A percentile compares a stretch with the other conserved stretches of the same genome.
These are phyloP conservation scores for Volutella citrinella DNA, from an alignment of 2,329 filamentous ascomycete genomes.

Conservation along the genomic window DNA sequence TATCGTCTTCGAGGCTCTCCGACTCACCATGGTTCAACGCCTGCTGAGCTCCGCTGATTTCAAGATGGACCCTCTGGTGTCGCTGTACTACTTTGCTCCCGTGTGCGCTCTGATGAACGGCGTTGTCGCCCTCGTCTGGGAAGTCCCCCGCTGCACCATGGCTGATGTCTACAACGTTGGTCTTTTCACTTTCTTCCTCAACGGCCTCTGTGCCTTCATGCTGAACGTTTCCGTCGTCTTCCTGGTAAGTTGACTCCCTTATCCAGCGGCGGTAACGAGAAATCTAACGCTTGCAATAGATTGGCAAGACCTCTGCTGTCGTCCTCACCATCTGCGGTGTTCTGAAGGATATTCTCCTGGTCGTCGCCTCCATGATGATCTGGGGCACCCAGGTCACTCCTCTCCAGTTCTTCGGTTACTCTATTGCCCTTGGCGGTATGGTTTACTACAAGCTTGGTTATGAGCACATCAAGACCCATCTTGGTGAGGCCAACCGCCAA, in stretches of 20 bases:
- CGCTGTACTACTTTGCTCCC: conserved; percentile 86
- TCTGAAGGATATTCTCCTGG: conserved; percentile 83
- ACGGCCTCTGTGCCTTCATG: conserved; percentile 75
- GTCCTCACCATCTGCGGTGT: conserved; percentile 85
- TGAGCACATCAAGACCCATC: conserved; percentile 79
- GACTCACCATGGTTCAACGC: conserved; percentile 80
- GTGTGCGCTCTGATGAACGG: conserved; percentile 82
- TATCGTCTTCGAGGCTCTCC: conserved; percentile 77
- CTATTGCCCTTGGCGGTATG: conserved; percentile 74
- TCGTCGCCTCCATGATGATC: conserved; percentile 75
- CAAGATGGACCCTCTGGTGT: conserved; percentile 90
- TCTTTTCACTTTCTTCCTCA: conserved; percentile 67
- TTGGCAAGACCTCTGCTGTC: conserved; percentile 83
- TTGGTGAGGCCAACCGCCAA: conserved; percentile 66
- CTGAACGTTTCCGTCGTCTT: conserved; percentile 85
- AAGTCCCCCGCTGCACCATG: conserved; percentile 67
- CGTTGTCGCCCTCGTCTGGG: conserved; percentile 68
- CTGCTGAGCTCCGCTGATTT: conserved; percentile 79
- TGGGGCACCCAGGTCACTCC: conserved; percentile 73
- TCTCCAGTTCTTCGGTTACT: conserved; percentile 81
- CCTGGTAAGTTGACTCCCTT: conserved; percentile 56
- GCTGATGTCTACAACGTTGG: conserved; percentile 72
- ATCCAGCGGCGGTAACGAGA: no score
- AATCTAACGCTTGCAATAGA: conserved; percentile 50
- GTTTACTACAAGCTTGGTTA: conserved; percentile 80